These are phyloP conservation scores for Colletotrichum sp. DNA, from an alignment of 2,329 filamentous ascomycete genomes.

Conservation along the genomic window DNA sequence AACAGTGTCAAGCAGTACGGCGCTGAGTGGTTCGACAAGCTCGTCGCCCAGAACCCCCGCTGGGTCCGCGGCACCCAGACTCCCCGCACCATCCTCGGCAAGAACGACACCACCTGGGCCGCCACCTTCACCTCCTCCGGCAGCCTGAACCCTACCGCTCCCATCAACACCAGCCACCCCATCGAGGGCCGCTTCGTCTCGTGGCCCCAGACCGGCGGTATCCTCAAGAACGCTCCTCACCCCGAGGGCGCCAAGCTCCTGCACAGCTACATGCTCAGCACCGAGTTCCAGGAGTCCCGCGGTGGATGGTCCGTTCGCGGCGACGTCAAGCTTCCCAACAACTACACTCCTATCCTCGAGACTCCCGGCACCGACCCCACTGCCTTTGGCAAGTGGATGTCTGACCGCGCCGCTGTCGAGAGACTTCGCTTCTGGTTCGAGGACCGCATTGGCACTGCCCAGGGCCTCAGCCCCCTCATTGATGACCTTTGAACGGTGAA, in stretches of 20 bases:
- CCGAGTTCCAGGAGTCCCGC: slow-evolving; percentile 38
- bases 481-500: not conserved
- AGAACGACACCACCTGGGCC: slow-evolving; percentile 32
- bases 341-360: slow-evolving; percentile 33
- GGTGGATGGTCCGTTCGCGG: slow-evolving; percentile 37
- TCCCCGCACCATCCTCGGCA: slow-evolving; percentile 37
- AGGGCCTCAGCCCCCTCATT: slow-evolving; percentile 43
- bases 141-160: slow-evolving; percentile 19
- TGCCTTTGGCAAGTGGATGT: slow-evolving; percentile 46
- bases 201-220: slow-evolving; percentile 55
- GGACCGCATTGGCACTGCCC: slow-evolving; percentile 42
- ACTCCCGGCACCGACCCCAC: slow-evolving; percentile 38
- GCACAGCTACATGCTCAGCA: slow-evolving; percentile 49
- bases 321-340: slow-evolving; percentile 35
- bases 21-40: slow-evolving; percentile 48
- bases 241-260: slow-evolving; percentile 57
- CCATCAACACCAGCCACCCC: slow-evolving; percentile 33
- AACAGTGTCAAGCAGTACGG: slow-evolving; percentile 45
- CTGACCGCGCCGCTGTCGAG: slow-evolving; percentile 44
- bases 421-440: slow-evolving; percentile 47
- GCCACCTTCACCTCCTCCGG: slow-evolving; percentile 37
- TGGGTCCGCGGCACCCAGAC: slow-evolving; percentile 59
- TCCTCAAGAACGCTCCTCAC: slow-evolving; percentile 52
- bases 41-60: slow-evolving; percentile 52
- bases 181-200: slow-evolving; percentile 45